These are phyloP conservation scores for Cryptomeria japonica DNA, from an alignment of 75 land plant species.

Conservation along the genomic window DNA sequence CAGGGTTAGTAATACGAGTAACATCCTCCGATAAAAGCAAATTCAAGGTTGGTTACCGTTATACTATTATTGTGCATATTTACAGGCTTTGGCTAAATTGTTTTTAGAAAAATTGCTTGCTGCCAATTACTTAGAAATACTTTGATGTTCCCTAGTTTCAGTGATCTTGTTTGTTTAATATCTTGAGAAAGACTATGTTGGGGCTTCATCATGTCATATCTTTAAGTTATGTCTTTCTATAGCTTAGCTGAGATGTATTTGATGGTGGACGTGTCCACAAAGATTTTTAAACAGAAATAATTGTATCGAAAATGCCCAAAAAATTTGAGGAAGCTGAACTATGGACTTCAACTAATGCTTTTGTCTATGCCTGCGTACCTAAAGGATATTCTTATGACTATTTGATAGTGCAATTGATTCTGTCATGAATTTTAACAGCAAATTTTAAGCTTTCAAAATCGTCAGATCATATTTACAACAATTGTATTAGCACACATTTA, in stretches of 20 bases:
- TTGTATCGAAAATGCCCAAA: not conserved
- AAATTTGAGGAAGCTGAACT: not conserved
- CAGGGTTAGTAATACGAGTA: conserved; percentile 76
- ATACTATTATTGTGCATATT: not conserved
- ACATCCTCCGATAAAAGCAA: conserved; percentile 80
- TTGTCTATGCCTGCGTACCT: not conserved
- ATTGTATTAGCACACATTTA: not conserved
- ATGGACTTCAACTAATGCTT: not conserved
- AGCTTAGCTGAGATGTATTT: not conserved
- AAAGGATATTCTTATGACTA: not conserved
- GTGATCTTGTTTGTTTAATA: not conserved
- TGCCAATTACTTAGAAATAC: not conserved
- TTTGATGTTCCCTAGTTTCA: not conserved
- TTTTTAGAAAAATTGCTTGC: not conserved
- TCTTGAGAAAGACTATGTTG: not conserved
- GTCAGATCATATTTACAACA: not conserved
- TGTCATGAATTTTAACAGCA: not conserved
- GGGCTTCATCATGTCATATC: not conserved
- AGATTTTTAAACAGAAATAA: not conserved
- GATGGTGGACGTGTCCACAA: not conserved
- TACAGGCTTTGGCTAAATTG: not conserved
- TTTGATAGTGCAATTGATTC: not conserved
- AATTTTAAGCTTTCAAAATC: not conserved
- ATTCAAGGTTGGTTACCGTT: conserved; percentile 85
- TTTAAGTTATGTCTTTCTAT: not conserved